Base-by-base conservation (phyloP, 2,329 filamentous ascomycete genomes). In the Drechslera avenae region DNA sequence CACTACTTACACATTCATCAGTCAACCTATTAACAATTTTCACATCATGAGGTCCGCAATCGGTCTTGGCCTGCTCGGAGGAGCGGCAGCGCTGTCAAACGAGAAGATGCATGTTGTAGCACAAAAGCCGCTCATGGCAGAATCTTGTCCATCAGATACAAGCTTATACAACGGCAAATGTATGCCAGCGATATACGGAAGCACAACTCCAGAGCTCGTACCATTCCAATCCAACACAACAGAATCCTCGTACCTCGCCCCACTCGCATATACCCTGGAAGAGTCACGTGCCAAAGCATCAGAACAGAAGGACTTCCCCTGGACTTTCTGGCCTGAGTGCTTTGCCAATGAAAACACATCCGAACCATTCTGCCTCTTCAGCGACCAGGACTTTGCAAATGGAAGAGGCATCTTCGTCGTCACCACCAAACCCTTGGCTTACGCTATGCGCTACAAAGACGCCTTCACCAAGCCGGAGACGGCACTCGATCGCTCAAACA, bases 271-370 rank as follows among this genome's bases (percentile, higher is more conserved):
- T n/a, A 39, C 46, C 2, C 48, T 69, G 12, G 61, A 68, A 23
- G 62, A 69, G 23, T 54, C 67, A 13, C 59, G 62, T 10, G 39
- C 30, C 5, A 31, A 53, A n/a, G 66, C 66, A 6, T 54, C 61
- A 26, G 40, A 59, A 31, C 16, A 50, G 5, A 40, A 53, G 6
- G 43, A 67, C 35, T 69, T 68, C 32, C 68, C 67, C 2, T 73
- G 69, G 69, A 66, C 68, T 0, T 67, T 64, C 40, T 67, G 63
- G 62, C 69, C 69, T 0, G 60, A 71, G 46, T 72, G 69, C 42
- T 72, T 65, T 41, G 56, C 64, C 1, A 67, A 56, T 21, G 61
- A 67, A 8, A 48, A 67, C 16, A 60, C 50, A 12, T 35, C 53
- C 18, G 64, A 68, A 4, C 62, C 69, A 1, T 60, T 65, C 26